Conservation (phyloP, 2,329 filamentous ascomycete genomes). For the Trichoderma oligosporum region DNA sequence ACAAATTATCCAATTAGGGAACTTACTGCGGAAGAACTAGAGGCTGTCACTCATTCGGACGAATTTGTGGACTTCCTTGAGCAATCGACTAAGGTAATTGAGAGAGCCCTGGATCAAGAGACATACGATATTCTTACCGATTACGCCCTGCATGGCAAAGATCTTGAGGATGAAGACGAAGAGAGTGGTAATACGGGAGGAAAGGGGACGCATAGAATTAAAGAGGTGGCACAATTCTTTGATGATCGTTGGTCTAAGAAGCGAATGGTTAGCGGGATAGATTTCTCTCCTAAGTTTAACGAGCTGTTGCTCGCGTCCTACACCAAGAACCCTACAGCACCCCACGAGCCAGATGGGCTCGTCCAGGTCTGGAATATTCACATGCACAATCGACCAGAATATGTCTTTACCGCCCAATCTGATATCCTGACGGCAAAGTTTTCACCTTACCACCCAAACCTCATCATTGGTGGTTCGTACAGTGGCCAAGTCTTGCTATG, state of each 20-base stretch:
- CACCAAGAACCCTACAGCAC: conserved; percentile 93
- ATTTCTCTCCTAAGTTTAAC: conserved; percentile 93
- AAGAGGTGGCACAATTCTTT: conserved; percentile 89
- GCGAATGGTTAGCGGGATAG: conserved; percentile 91
- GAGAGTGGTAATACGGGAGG: conserved; percentile 66
- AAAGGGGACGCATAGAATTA: conserved; percentile 70
- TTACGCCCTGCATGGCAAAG: conserved; percentile 78
- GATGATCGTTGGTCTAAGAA: conserved; percentile 96
- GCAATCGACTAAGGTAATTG: conserved; percentile 92
- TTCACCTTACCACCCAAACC: conserved; percentile 95
- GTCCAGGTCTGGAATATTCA: conserved; percentile 97
- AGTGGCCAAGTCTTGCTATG: conserved; percentile 94
- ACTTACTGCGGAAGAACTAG: conserved; percentile 78
- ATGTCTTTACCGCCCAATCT: conserved; percentile 92
- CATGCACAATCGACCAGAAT: conserved; percentile 90
- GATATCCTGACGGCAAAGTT: conserved; percentile 95
- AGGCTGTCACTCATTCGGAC: conserved; percentile 84
- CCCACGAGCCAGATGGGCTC: conserved; percentile 87
- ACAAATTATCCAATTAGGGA: conserved; percentile 73
- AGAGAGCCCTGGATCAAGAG: conserved; percentile 89
- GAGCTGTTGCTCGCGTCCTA: conserved; percentile 92
- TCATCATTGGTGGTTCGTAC: conserved; percentile 94
- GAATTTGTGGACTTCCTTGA: conserved; percentile 96
- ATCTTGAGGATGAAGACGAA: conserved; percentile 77
- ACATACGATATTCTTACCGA: conserved; percentile 90